A percentile compares a stretch with the other conserved stretches of the same genome.
Evolutionary conservation across 225 moss, liverwort and hornwort species (phyloP).

Genomic region (Climacium dendroides): DNA sequence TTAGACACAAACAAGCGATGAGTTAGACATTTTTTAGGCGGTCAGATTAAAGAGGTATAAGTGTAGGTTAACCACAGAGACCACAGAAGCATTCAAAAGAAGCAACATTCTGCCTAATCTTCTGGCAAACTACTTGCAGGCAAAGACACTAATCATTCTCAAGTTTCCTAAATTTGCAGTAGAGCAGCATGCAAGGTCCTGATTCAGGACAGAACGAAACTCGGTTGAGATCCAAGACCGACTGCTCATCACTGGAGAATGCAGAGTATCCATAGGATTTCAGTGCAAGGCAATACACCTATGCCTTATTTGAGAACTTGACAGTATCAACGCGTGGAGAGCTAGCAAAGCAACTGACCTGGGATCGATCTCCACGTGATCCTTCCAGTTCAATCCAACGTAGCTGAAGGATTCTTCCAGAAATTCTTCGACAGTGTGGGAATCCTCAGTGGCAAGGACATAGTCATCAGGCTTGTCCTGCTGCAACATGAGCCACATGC

Average conservation of each 20-base stretch:
- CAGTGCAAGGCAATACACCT: not conserved
- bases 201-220: not conserved
- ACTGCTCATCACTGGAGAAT: not conserved
- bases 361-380: slow-evolving; percentile 63
- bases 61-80: not conserved
- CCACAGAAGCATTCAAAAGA: not conserved
- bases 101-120: not conserved
- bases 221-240: not conserved
- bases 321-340: not conserved
- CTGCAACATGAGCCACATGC: slow-evolving; percentile 80
- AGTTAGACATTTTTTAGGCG: not conserved
- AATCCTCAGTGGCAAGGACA: slow-evolving; percentile 71
- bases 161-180: not conserved
- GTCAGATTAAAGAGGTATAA: not conserved
- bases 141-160: not conserved
- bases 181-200: not conserved
- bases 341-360: slow-evolving; percentile 16
- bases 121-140: not conserved
- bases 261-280: not conserved
- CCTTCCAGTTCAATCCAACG: slow-evolving; percentile 60
- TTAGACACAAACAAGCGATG: not conserved
- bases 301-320: not conserved
- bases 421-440: slow-evolving; percentile 67
- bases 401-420: slow-evolving; percentile 48
- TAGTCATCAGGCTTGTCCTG: slow-evolving; percentile 69